Evolutionary conservation across 2,329 filamentous ascomycete species (phyloP), one percentile per base, ranked within the genome.

Genomic region (Lasiodiplodia sp.): DNA sequence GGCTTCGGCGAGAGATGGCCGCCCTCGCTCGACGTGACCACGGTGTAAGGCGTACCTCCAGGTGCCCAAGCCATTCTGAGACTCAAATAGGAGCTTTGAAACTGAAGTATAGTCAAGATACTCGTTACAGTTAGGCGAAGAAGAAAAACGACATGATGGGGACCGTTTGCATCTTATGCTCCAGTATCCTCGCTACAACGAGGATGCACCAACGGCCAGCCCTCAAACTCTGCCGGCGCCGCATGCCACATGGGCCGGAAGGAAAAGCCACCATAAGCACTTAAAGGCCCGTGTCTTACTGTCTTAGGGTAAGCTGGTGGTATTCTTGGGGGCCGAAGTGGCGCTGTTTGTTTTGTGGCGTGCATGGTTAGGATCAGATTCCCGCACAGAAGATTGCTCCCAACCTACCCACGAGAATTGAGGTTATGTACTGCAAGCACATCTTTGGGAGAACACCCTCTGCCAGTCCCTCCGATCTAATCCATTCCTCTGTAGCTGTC

Each of bases 1-100:
- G 58, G 25, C 14, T 63, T 63, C 18, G 58, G 58, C 12, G 58
- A 63, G n/a, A 63, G 38, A 51, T 63, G 44, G 10, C 44, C 58
- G 21, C 18, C 44, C 1, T 63, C 40, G 7, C 18, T 23, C 11
- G 44, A 11, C 10, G 40, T 51, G 25, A 63, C 58, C 28, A 44
- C 25, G 6, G 37, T 16, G 28, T 51, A 63, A 16, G 58, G 58
- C 28, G 37, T 47, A 12, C 23, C 10, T 7, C 18, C 21, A n/a
- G 6, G 21, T 14, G 53, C 10, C 53, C 53, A 57, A n/a, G 44
- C 58, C 58, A 63, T 63, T 21, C 14, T 34, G 25, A 12, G 23
- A 25, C 23, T 12, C 18, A 8, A 23, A 34, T 3, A 49, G 14
- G 57, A 34, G 14, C 40, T 16, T 31, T 16, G 11, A 12, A 18